Conservation (phyloP, 441 rosid genomes). For the Sinapis alba region DNA sequence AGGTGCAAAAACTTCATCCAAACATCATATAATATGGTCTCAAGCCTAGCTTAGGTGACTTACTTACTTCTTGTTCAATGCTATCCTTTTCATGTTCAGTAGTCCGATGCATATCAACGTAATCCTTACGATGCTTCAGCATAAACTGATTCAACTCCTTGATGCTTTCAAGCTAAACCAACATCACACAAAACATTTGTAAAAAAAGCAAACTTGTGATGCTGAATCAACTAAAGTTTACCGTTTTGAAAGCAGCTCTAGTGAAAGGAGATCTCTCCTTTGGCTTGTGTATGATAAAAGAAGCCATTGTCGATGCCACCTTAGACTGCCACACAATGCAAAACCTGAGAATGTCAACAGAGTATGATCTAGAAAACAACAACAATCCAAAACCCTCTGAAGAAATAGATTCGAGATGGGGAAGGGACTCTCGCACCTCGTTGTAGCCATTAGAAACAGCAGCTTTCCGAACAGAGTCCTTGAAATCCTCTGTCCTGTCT, state of each 20-base stretch:
- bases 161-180: constrained; percentile 72
- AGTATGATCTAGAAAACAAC: constrained; percentile 1
- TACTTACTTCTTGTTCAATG: constrained; percentile 91
- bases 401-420: neutral
- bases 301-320: constrained; percentile 84
- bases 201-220: neutral
- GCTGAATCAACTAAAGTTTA: constrained; percentile 28
- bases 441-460: constrained; percentile 70
- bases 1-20: neutral
- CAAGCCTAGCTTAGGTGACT: constrained; percentile 28
- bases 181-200: neutral
- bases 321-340: constrained; percentile 53
- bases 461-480: constrained; percentile 72
- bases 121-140: constrained; percentile 88
- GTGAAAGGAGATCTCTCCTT: constrained; percentile 68
- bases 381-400: neutral
- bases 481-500: constrained; percentile 93
- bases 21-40: neutral
- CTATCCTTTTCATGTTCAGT: constrained; percentile 93
- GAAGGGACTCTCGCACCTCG: constrained; percentile 52
- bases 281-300: constrained; percentile 87
- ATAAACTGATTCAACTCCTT: constrained; percentile 84
- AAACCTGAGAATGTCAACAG: neutral
- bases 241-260: constrained; percentile 82
- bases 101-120: constrained; percentile 80